Percentiles rank a stretch among this genome's conserved stretches.
Evolutionary conservation across 805 yeast species (phyloP).

Genomic region (Saccharomycodes ludwigii): DNA sequence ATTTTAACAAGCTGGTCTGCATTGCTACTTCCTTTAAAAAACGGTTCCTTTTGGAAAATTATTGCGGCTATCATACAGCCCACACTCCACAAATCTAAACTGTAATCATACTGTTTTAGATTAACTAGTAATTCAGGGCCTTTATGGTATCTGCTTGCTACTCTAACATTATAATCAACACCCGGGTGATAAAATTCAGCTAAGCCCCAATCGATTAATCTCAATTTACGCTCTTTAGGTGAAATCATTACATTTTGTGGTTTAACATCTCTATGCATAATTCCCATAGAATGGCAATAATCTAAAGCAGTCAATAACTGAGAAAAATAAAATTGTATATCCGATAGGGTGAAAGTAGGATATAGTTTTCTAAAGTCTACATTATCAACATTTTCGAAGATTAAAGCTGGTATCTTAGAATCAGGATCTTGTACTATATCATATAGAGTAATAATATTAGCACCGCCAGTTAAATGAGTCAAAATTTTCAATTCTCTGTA

Average conservation of each 20-base stretch:
- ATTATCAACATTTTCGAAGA: constrained; percentile 76
- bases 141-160: constrained; percentile 83
- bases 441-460: constrained; percentile 60
- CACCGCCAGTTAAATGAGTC: constrained; percentile 75
- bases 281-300: constrained; percentile 85
- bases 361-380: constrained; percentile 78
- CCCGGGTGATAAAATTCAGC: constrained; percentile 90
- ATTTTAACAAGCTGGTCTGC: constrained; percentile 87
- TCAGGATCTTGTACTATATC: constrained; percentile 84
- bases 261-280: constrained; percentile 89
- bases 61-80: constrained; percentile 90
- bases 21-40: constrained; percentile 84
- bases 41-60: constrained; percentile 80
- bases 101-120: constrained; percentile 73
- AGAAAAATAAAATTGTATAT: constrained; percentile 72
- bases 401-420: constrained; percentile 76
- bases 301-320: constrained; percentile 76
- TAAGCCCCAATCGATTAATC: constrained; percentile 89
- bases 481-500: constrained; percentile 81
- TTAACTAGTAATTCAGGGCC: constrained; percentile 86
- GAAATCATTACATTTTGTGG: constrained; percentile 94
- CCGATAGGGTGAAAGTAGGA: constrained; percentile 63
- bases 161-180: constrained; percentile 81
- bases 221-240: constrained; percentile 45
- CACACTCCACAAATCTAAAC: constrained; percentile 80